phyloP scores from a whole-genome alignment of 2,329 filamentous ascomycete genomes.

The Aureobasidium sp. region DNA sequence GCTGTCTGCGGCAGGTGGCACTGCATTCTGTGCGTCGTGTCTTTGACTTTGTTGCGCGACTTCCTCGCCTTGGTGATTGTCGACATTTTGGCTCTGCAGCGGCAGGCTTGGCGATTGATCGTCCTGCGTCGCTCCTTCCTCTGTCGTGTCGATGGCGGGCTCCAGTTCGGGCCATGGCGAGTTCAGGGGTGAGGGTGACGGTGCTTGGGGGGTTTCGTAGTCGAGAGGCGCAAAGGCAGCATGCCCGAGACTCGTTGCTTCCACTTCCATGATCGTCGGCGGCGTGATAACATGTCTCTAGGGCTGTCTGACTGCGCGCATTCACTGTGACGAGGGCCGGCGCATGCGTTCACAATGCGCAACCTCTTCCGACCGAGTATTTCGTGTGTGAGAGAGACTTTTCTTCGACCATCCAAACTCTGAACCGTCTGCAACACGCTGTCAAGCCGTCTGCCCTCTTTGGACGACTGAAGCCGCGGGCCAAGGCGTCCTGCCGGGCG shows the following conservation, averaged over 20 bases:
- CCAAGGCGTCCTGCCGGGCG: conserved; percentile 3
- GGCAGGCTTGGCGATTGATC: neutral
- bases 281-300: conserved; percentile 16
- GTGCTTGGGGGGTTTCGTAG: conserved; percentile 7
- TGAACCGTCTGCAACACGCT: conserved; percentile 4
- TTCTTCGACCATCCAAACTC: conserved; percentile 12
- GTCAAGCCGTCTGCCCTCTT: conserved; percentile 4
- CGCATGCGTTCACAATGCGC: conserved; percentile 8
- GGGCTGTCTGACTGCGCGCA: conserved; percentile 7
- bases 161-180: conserved; percentile 12
- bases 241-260: conserved; percentile 15
- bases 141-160: neutral
- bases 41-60: conserved; percentile 4
- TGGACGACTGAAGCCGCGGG: neutral
- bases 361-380: neutral
- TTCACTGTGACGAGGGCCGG: neutral
- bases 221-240: conserved; percentile 15
- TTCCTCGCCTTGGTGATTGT: neutral
- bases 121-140: neutral
- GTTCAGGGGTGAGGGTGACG: conserved; percentile 11
- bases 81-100: neutral
- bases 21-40: conserved; percentile 4
- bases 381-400: neutral
- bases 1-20: conserved; percentile 7
- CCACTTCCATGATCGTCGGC: conserved; percentile 15